Evolutionary conservation across 2,329 filamentous ascomycete genomes (phyloP), one percentile per base, ranked within the genome.

Genomic region (Myotisia sp.): DNA sequence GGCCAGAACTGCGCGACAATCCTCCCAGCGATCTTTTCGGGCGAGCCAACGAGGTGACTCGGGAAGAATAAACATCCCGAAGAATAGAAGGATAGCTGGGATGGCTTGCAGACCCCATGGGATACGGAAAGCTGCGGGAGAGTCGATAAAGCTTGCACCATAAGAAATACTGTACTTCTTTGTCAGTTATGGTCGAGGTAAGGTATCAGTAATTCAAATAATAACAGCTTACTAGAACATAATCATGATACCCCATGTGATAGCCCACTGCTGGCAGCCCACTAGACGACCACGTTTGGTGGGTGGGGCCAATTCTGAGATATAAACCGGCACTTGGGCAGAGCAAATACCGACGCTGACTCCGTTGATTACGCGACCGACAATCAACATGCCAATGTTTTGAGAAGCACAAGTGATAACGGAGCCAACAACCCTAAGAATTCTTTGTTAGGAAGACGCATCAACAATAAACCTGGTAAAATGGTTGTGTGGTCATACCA

Each of bases 51-150:
- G 62, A 3, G 72, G 73, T 1, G 70, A 74, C 37, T 74, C 68
- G 9, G 73, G 73, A 9, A 59, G 43, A 28, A 53, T 29, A n/a
- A 48, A 42, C 58, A 79, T 67, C 31, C 68, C 71, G 27, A 64
- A 34, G 44, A 73, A 67, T 28, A 77, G 64, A 29, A 74, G 47
- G 19, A 75, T 49, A 17, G 67, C 71, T 1, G 74, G 74, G 28
- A 78, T 50, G 50, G 74, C 73, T 48, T 79, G 74, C 7, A 74
- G 55, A 34, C 67, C 74, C 74, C 74, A 79, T 7, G 75, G 71
- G 2, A 74, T 63, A 22, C 74, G 61, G 63, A 76, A 80, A 0
- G 72, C 68, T 2, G 67, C 60, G 1, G 66, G 52, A 7, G 47
- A 55, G 36, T 53, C 48, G 41, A 81, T 70, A 49, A 67, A 74